Evolutionary conservation across 139 green algal species (phyloP), one percentile per base, ranked within the genome.

Genomic region (Chlorella sp.): DNA sequence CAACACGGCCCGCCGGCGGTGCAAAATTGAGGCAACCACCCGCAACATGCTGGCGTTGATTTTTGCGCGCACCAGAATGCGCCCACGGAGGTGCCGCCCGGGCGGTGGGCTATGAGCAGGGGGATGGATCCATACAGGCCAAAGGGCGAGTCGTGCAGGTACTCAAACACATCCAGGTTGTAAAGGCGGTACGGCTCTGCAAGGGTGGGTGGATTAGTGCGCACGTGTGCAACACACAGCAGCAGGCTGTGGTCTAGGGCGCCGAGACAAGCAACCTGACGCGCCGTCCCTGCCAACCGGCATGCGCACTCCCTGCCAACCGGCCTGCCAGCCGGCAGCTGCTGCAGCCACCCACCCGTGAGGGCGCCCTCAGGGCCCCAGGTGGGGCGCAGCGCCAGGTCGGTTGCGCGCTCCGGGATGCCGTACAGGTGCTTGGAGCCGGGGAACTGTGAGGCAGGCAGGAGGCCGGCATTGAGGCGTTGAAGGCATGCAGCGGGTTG

Each of bases 121-220:
- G 97, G 97, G 84, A 99, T 99, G 79, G 94, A 92, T 38, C 97
- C 97, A 84, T 99, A 99, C 80, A 99, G 93, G 11, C 97, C 95
- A 90, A 99, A 99, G 19, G 95, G 93, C 5, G 92, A 96, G 64
- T 98, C 91, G 20, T 92, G 58, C 38, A 94, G 72, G 88, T 99
- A 99, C 91, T 99, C 97, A 91, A 99, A 99, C 74, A 99, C 97
- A 87, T 99, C 97, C 85, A 99, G 90, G 89, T 99, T 99, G 94
- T 99, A 99, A 80, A 99, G 89, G 40, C 97, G 91, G 93, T 99
- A 99, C 36, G 97, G 97, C 80, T 99, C 97, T 83, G 77, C 13
- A 22, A 51, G 0, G 30, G 34, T n/a, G 73, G 73, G 38, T 2
- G 75, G 32, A n/a, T n/a, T n/a, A n/a, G n/a, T n/a, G n/a, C n/a